Conservation (phyloP, 1,139 yeast species). For the Pichia sp. region DNA sequence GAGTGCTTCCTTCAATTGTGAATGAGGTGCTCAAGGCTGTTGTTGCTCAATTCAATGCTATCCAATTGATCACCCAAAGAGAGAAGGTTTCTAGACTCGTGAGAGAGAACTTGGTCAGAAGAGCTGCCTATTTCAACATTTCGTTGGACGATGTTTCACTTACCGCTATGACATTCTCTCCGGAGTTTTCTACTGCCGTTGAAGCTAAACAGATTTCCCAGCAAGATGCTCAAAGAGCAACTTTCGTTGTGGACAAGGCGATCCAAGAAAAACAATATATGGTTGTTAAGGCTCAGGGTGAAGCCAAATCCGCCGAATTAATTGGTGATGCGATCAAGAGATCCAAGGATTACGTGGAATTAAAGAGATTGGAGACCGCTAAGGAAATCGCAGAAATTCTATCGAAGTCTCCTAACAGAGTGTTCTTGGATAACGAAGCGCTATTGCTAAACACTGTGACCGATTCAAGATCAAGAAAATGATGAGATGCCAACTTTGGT, state of each 20-base stretch:
- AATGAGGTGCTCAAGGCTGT: slow-evolving; percentile 95
- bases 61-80: slow-evolving; percentile 96
- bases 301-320: slow-evolving; percentile 95
- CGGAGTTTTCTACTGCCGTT: slow-evolving; percentile 96
- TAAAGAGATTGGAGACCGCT: slow-evolving; percentile 95
- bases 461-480: slow-evolving; percentile 46
- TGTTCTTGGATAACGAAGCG: slow-evolving; percentile 87
- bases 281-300: slow-evolving; percentile 97
- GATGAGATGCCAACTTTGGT: background rate
- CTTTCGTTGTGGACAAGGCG: slow-evolving; percentile 94
- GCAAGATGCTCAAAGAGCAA: slow-evolving; percentile 98
- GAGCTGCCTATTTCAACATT: slow-evolving; percentile 87
- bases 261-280: slow-evolving; percentile 95
- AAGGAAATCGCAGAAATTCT: slow-evolving; percentile 87
- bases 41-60: slow-evolving; percentile 97
- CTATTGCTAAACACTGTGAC: slow-evolving; percentile 82
- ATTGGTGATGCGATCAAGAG: slow-evolving; percentile 98
- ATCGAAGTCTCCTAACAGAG: slow-evolving; percentile 84
- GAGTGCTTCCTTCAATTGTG: slow-evolving; percentile 93
- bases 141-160: slow-evolving; percentile 91
- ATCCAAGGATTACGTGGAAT: slow-evolving; percentile 90
- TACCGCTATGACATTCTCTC: slow-evolving; percentile 94
- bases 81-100: slow-evolving; percentile 90
- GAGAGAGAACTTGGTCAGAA: slow-evolving; percentile 83
- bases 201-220: slow-evolving; percentile 99